Base-by-base conservation (phyloP, 1,284 basidiomycete species). In the Sporisorium sorghi region DNA sequence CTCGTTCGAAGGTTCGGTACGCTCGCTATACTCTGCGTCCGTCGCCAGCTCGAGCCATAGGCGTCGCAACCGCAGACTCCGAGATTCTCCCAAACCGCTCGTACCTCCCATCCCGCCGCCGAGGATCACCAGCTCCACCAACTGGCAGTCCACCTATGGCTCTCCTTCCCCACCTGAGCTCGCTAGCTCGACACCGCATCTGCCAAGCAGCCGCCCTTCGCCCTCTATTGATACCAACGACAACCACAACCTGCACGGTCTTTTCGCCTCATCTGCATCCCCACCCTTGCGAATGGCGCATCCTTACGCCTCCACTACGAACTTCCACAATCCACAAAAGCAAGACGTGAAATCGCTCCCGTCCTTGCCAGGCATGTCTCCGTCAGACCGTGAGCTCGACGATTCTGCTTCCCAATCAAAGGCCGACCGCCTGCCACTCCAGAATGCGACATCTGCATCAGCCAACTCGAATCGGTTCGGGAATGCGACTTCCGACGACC, bases 101-200 rank as follows among this genome's bases (percentile, higher is more conserved):
- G 46, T 65, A 2, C 69, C 69, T 54, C 69, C 70, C 30, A 59
- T 69, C 17, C 71, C 71, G 7, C 71, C 71, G 17, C 71, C 71
- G 14, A 46, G 71, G 9, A 46, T 69, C 17, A 58, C 58, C 5
- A 73, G 71, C 56, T 73, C 71, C 5, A 61, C 64, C 42, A 61
- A 64, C 19, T 73, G 61, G 58, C 71, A 73, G 43, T 60, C 65
- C 15, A 65, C 58, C 10, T 69, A 33, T 21, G 71, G 66, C 51
- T 73, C 71, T 12, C 61, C 70, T 40, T 56, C 69, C n/a, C 44
- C 67, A 12, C 52, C 51, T 10, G 63, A 67, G 19, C 59, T 59
- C 15, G 43, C 60, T 23, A 58, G 24, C 44, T 56, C 57, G 12
- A 43, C 51, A 2, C 55, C 66, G 5, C 60, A 47, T 14, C 42